Percentiles rank a stretch among this genome's conserved stretches.
phyloP scores from a whole-genome alignment of 148 eudicot genomes.

The Rhododendron henanense region DNA sequence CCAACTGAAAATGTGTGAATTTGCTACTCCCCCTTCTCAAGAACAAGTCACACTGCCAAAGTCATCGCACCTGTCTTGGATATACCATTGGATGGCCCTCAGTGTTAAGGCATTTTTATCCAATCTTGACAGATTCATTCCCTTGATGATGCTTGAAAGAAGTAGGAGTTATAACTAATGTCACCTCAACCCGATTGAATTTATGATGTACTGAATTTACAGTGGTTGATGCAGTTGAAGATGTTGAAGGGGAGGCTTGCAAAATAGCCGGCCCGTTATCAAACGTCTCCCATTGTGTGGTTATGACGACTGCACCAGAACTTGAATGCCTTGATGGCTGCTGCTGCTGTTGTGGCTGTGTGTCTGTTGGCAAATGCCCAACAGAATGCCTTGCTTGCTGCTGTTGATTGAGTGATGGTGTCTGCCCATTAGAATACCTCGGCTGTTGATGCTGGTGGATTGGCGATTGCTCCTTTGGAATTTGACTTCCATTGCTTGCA shows the following conservation, averaged over 20 bases:
- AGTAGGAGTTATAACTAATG: too few relatives aligned
- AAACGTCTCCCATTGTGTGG: slow-evolving; percentile 95
- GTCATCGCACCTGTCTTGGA: slow-evolving; percentile 67
- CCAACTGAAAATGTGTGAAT: slow-evolving; percentile 60
- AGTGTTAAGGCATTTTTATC: slow-evolving; percentile 60
- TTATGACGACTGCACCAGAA: slow-evolving; percentile 65
- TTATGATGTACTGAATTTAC: slow-evolving; percentile 36
- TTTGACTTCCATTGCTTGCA: slow-evolving; percentile 31
- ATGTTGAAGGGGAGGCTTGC: slow-evolving; percentile 28
- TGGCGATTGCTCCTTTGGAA: slow-evolving; percentile 24
- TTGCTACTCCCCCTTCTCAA: slow-evolving; percentile 93
- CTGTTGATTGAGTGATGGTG: slow-evolving; percentile 36
- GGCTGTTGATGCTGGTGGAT: slow-evolving; percentile 19
- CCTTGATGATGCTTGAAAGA: neutral
- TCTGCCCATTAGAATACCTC: slow-evolving; percentile 29
- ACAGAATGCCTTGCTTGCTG: slow-evolving; percentile 46
- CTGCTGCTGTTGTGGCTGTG: slow-evolving; percentile 16
- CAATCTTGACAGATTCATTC: slow-evolving; percentile 9
- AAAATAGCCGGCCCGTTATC: slow-evolving; percentile 44
- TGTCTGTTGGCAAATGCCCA: slow-evolving; percentile 34
- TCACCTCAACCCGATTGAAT: slow-evolving; percentile 48
- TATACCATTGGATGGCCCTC: slow-evolving; percentile 70
- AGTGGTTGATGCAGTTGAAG: slow-evolving; percentile 30
- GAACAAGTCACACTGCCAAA: slow-evolving; percentile 82
- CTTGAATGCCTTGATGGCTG: slow-evolving; percentile 41